Percentiles rank a stretch among this genome's conserved stretches.
Conservation (phyloP, 306 rosid species). For the Rosa rugosa region DNA sequence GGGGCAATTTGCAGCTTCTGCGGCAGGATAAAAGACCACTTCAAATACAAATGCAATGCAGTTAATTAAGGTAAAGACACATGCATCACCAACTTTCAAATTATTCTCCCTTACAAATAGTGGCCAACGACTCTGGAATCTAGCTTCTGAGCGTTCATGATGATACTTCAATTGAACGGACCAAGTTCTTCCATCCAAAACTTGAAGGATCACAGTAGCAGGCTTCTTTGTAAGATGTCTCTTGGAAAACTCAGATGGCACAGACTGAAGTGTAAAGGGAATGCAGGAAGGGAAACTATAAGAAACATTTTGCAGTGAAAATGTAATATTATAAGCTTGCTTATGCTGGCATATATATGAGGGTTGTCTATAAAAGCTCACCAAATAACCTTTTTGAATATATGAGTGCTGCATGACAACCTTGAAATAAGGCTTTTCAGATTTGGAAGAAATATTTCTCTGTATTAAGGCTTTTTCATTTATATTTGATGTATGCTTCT, state of each 20-base stretch:
- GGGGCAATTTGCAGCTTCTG: background rate
- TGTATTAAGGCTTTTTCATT: constrained; percentile 2
- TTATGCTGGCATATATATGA: background rate
- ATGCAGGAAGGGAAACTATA: background rate
- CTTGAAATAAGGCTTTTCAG: constrained; percentile 19
- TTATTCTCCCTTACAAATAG: background rate
- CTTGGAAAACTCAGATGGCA: background rate
- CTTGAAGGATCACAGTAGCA: background rate
- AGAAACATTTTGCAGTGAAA: background rate
- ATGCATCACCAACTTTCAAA: constrained; percentile 17
- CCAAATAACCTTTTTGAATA: background rate
- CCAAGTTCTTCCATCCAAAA: constrained; percentile 19
- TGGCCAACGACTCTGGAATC: background rate
- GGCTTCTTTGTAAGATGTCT: background rate
- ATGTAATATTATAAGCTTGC: background rate
- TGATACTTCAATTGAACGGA: background rate
- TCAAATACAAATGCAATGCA: background rate
- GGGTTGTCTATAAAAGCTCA: constrained; percentile 14
- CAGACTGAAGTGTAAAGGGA: background rate
- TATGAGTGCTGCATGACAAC: constrained; percentile 23
- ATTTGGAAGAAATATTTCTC: constrained; percentile 11
- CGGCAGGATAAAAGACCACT: background rate
- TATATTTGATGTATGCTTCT: background rate
- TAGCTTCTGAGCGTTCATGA: background rate
- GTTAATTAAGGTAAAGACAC: constrained; percentile 11